Base-by-base conservation (phyloP, 2,329 filamentous ascomycete genomes). In the Fusarium devonianum region DNA sequence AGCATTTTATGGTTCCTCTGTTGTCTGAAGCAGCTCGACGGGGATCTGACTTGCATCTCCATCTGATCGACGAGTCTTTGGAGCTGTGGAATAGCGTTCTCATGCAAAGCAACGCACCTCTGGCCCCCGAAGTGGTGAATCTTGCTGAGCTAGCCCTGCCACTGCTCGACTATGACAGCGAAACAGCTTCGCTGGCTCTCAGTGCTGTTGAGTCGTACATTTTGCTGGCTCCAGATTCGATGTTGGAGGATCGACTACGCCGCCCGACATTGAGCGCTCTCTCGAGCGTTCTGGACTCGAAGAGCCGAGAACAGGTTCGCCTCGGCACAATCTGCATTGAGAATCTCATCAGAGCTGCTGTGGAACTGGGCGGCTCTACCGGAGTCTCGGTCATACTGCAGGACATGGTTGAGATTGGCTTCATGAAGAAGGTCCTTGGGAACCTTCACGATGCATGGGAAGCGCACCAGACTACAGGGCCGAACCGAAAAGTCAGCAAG, bases 61-160 rank as follows among this genome's bases (percentile, higher is more conserved):
- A 96, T 65, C 82, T 99, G 9, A 84, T 96, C 10, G 94, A 97
- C 54, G 94, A 99, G 69, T 90, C 91, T 0, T 77, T 97, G 11
- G 92, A 97, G 46, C 81, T 99, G 3, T 97, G 93, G 93, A 80
- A 82, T 23, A 84, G 88, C 2, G 84, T 97, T 9, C 71, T 92
- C 26, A 78, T 78, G 55, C 84, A 90, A 63, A 86, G 85, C 49
- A 78, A 80, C 7, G 73, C 83, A 10, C 85, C 88, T 1, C 73
- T 86, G 3, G 79, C 84, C 1, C 73, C 78, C 1, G 83, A 85
- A 11, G 73, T 92, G n/a, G 69, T 88, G 4, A 75, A 78, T 4
- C 77, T 93, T 25, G 79, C 84, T 3, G 80, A 83, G n/a, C 73
- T 80, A 34, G 78, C 84, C 1, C 80, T 92, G 11, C 84, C 84